Conservation (phyloP, 1,284 basidiomycete genomes). For the Cryptococcus amylolentus region DNA sequence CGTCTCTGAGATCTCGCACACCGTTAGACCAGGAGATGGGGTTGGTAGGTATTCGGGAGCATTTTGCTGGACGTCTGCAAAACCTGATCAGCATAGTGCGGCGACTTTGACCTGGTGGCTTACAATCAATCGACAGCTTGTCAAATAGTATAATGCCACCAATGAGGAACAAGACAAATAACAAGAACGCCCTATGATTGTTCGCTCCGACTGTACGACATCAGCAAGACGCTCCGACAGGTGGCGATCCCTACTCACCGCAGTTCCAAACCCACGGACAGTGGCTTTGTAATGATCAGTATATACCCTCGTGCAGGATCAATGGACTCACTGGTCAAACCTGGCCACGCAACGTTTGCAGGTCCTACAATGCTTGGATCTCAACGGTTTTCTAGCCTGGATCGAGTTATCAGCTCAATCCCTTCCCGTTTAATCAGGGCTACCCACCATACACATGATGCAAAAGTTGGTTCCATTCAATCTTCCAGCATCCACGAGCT, state of each 20-base stretch:
- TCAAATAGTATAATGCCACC: slow-evolving; percentile 75
- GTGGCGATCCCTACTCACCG: slow-evolving; percentile 55
- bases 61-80: slow-evolving; percentile 46
- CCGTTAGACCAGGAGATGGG: slow-evolving; percentile 51
- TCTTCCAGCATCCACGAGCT: slow-evolving; percentile 77
- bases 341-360: slow-evolving; percentile 87
- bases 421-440: background rate
- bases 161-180: slow-evolving; percentile 83
- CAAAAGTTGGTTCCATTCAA: slow-evolving; percentile 96
- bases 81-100: background rate
- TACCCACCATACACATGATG: slow-evolving; percentile 73
- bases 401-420: background rate
- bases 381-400: slow-evolving; percentile 79
- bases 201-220: slow-evolving; percentile 72
- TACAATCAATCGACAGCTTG: slow-evolving; percentile 75
- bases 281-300: slow-evolving; percentile 58
- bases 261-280: slow-evolving; percentile 99
- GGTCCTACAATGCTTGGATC: slow-evolving; percentile 91
- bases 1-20: slow-evolving; percentile 64
- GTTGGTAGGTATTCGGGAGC: slow-evolving; percentile 49
- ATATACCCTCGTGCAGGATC: background rate
- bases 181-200: slow-evolving; percentile 91
- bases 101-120: slow-evolving; percentile 40
- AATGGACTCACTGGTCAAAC: slow-evolving; percentile 76
- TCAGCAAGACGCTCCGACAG: background rate